These are phyloP conservation scores for Chrysopogon serrulatus DNA, from an alignment of 176 grass and related monocot species.

Conservation along the genomic window DNA sequence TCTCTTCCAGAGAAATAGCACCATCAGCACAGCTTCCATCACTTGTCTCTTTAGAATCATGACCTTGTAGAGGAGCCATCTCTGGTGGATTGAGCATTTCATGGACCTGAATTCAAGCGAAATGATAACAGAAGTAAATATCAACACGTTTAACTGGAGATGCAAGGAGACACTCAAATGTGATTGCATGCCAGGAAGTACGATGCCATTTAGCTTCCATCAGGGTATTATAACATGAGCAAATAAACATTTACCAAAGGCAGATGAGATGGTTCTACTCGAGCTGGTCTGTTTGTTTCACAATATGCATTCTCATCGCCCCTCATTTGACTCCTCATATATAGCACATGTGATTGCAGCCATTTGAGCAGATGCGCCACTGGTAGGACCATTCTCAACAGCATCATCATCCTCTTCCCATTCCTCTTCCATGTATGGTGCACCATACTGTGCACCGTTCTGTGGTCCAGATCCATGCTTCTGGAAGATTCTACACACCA, in stretches of 20 bases:
- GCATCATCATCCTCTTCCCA: constrained; percentile 75
- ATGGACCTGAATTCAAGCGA: constrained; percentile 11
- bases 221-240: neutral
- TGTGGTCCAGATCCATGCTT: constrained; percentile 71
- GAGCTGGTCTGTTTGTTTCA: constrained; percentile 41
- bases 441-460: constrained; percentile 94
- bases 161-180: neutral
- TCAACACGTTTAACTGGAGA: neutral
- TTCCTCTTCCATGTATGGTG: constrained; percentile 90
- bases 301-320: constrained; percentile 41
- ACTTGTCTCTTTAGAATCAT: constrained; percentile 22
- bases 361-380: neutral
- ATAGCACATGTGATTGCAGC: constrained; percentile 20
- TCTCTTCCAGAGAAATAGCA: constrained; percentile 48
- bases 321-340: constrained; percentile 40
- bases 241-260: constrained; percentile 11
- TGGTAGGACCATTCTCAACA: constrained; percentile 34
- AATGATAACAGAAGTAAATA: constrained; percentile 22
- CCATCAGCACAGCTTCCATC: constrained; percentile 10
- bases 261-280: constrained; percentile 13
- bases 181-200: neutral
- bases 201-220: neutral
- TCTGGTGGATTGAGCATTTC: constrained; percentile 15
- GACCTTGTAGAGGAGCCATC: constrained; percentile 10
- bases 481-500: constrained; percentile 96